Percentiles rank a stretch among this genome's conserved stretches.
Evolutionary conservation across 176 grass and related monocot species (phyloP).

Genomic region (Panicum miliaceum): DNA sequence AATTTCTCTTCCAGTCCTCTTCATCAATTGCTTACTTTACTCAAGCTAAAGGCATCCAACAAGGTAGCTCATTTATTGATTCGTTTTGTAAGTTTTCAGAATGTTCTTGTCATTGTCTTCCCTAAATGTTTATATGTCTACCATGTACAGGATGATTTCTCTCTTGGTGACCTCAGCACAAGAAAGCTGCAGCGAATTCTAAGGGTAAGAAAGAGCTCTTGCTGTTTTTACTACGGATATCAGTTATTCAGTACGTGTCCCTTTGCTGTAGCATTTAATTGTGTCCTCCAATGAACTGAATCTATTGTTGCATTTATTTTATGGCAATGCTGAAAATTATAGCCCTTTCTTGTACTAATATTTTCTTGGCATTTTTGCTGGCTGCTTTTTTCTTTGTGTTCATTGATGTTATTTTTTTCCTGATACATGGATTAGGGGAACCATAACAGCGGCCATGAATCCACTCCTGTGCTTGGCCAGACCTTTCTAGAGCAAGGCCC

Average conservation of each 20-base stretch:
- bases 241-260: background rate
- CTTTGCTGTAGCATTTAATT: background rate
- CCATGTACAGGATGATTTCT: slow-evolving; percentile 71
- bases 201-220: slow-evolving; percentile 51
- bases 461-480: slow-evolving; percentile 52
- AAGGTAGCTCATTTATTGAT: slow-evolving; percentile 44
- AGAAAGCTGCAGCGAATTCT: slow-evolving; percentile 62
- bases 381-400: background rate
- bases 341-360: background rate
- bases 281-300: background rate
- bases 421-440: slow-evolving; percentile 53
- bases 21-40: slow-evolving; percentile 54
- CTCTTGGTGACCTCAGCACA: slow-evolving; percentile 64
- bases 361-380: background rate
- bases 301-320: background rate
- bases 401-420: background rate
- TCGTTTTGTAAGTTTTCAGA: background rate
- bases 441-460: slow-evolving; percentile 44
- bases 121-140: background rate
- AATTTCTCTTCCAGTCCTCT: slow-evolving; percentile 67
- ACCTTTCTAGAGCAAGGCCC: slow-evolving; percentile 59
- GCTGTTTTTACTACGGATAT: background rate
- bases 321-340: background rate
- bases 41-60: slow-evolving; percentile 62
- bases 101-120: background rate